Evolutionary conservation across 2,329 filamentous ascomycete species (phyloP).

Genomic region (Ploettnerulaceae sp.): DNA sequence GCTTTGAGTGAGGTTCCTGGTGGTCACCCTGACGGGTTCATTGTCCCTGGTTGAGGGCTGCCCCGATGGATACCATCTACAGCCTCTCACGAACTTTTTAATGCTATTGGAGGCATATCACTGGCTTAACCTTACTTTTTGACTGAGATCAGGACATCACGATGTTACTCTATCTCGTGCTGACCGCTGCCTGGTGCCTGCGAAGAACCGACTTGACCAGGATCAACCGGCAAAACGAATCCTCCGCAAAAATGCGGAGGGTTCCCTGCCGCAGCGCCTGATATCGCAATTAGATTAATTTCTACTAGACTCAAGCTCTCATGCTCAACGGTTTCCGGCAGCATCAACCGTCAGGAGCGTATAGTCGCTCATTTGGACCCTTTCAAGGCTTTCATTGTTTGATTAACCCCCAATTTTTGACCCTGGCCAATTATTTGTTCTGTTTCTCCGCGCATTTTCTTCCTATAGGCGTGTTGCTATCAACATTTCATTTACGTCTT

Average conservation of each 20-base stretch:
- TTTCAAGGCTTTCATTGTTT: slow-evolving; percentile 8
- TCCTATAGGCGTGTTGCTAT: slow-evolving; percentile 5
- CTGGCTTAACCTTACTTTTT: slow-evolving; percentile 7
- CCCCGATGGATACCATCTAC: neutral
- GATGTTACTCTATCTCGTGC: slow-evolving; percentile 14
- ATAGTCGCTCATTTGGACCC: slow-evolving; percentile 10
- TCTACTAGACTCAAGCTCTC: slow-evolving; percentile 6
- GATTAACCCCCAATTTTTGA: slow-evolving; percentile 9
- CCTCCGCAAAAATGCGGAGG: slow-evolving; percentile 23
- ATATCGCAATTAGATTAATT: slow-evolving; percentile 18
- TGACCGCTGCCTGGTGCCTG: slow-evolving; percentile 12
- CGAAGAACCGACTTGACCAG: slow-evolving; percentile 7
- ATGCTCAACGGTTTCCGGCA: slow-evolving; percentile 10
- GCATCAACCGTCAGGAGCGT: slow-evolving; percentile 2
- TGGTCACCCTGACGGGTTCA: neutral
- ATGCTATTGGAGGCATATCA: slow-evolving; percentile 2
- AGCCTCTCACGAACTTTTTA: neutral
- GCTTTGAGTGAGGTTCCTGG: neutral
- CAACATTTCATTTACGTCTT: slow-evolving; percentile 21
- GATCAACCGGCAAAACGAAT: slow-evolving; percentile 20
- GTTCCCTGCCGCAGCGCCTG: slow-evolving; percentile 16
- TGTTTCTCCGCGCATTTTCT: slow-evolving; percentile 11
- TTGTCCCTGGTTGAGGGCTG: slow-evolving; percentile 2
- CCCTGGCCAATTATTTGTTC: slow-evolving; percentile 6
- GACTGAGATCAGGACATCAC: slow-evolving; percentile 12